A percentile compares a stretch with the other conserved stretches of the same genome.
These are phyloP conservation scores for Aspergillaceae sp. DNA, from an alignment of 2,329 filamentous ascomycete species.

Conservation along the genomic window DNA sequence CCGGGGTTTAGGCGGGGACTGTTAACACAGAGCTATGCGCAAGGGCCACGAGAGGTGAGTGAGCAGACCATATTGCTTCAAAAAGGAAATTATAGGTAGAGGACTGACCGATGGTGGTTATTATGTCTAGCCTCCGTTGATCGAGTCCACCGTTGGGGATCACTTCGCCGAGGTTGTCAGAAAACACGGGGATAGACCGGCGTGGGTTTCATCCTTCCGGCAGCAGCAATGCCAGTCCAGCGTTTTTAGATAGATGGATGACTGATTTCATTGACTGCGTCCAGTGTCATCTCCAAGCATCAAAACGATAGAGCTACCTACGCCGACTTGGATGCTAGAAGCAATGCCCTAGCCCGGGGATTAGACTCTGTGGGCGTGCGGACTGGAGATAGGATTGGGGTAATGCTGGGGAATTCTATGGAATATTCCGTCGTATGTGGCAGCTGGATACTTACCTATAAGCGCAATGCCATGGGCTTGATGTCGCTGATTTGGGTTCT, in stretches of 20 bases:
- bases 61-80: background rate
- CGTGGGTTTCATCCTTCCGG: conserved; percentile 35
- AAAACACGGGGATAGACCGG: conserved; percentile 39
- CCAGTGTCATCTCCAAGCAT: conserved; percentile 49
- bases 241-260: too few species aligned
- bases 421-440: conserved; percentile 65
- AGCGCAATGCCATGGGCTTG: background rate
- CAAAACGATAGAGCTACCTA: conserved; percentile 65
- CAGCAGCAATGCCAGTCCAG: background rate
- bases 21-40: conserved; percentile 22
- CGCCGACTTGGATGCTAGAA: conserved; percentile 61
- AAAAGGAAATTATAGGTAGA: background rate
- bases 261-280: background rate
- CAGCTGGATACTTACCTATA: too few species aligned
- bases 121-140: conserved; percentile 34
- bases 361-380: conserved; percentile 61
- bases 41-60: conserved; percentile 23
- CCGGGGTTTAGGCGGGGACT: conserved; percentile 7
- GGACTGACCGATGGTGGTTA: too few species aligned
- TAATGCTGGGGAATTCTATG: conserved; percentile 75
- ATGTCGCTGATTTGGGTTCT: conserved; percentile 6
- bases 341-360: conserved; percentile 65
- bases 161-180: conserved; percentile 39
- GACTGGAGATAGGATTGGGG: conserved; percentile 76
- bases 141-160: conserved; percentile 40